These are phyloP conservation scores for Gentiana straminea DNA, from an alignment of 257 asterid genomes.

Conservation along the genomic window DNA sequence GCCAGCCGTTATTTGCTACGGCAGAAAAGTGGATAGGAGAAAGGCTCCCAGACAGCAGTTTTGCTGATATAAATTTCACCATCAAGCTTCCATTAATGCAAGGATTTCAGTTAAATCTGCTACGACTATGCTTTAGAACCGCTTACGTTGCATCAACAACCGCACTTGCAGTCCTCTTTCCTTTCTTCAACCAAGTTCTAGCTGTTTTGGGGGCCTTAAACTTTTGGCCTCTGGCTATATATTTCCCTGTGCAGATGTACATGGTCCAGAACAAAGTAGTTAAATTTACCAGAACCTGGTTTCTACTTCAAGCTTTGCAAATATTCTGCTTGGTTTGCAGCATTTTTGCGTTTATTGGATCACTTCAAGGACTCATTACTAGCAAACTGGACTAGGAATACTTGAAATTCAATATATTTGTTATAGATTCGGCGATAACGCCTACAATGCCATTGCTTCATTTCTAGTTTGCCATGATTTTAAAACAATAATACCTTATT, in stretches of 20 bases:
- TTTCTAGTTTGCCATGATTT: too few relatives aligned
- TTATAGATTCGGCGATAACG: too few relatives aligned
- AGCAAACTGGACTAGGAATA: constrained; percentile 26
- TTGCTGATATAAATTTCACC: constrained; percentile 25
- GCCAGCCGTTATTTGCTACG: constrained; percentile 50
- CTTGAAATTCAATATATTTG: neutral
- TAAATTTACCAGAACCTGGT: constrained; percentile 43
- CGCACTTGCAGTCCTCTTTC: constrained; percentile 41
- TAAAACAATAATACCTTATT: too few relatives aligned
- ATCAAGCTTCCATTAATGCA: constrained; percentile 42
- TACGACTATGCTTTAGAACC: constrained; percentile 49
- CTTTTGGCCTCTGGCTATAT: constrained; percentile 63
- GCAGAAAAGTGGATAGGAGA: constrained; percentile 30
- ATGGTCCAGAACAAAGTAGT: constrained; percentile 19
- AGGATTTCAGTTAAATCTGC: constrained; percentile 32
- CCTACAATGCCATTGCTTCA: too few relatives aligned
- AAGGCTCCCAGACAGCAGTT: constrained; percentile 24
- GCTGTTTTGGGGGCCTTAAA: constrained; percentile 60
- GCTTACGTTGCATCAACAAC: constrained; percentile 52
- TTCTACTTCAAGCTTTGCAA: constrained; percentile 39
- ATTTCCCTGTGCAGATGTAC: constrained; percentile 59
- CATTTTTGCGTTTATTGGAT: constrained; percentile 45
- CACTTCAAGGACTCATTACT: constrained; percentile 45
- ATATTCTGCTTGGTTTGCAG: constrained; percentile 35
- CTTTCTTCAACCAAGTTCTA: constrained; percentile 57